Conservation (phyloP, 768 basidiomycete genomes). For the Amanita thiersii region DNA sequence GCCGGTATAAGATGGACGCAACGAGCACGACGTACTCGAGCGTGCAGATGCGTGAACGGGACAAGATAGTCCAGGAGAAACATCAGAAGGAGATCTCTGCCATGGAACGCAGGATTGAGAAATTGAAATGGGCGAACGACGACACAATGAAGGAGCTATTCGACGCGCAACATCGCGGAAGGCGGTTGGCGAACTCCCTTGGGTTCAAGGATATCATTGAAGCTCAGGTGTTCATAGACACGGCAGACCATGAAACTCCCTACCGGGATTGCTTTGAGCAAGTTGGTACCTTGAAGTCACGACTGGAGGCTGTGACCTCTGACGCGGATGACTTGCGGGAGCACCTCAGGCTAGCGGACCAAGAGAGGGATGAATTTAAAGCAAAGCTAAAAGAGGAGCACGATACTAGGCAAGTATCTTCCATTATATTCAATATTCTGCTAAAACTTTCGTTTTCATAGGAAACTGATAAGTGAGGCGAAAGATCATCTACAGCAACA, state of each 20-base stretch:
- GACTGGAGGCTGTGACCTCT: constrained; percentile 15
- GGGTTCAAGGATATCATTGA: constrained; percentile 37
- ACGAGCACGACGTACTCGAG: constrained; percentile 21
- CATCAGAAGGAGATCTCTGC: constrained; percentile 23
- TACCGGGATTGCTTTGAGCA: constrained; percentile 29
- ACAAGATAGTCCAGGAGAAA: constrained; percentile 25
- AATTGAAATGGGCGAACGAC: constrained; percentile 24
- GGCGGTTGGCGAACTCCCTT: constrained; percentile 30
- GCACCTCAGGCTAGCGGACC: constrained; percentile 15
- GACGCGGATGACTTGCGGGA: constrained; percentile 17
- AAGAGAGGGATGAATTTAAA: constrained; percentile 18
- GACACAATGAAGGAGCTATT: constrained; percentile 29
- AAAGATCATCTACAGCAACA: constrained; percentile 15
- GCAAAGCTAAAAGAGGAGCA: constrained; percentile 7
- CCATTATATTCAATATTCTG: neutral
- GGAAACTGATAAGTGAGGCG: constrained; percentile 5
- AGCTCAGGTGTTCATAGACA: constrained; percentile 31
- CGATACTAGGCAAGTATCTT: constrained; percentile 7
- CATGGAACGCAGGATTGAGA: constrained; percentile 23
- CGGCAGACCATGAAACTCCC: constrained; percentile 22
- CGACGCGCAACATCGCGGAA: constrained; percentile 25
- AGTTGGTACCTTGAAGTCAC: constrained; percentile 22
- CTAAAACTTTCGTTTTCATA: constrained; percentile 2
- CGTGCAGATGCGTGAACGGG: constrained; percentile 25
- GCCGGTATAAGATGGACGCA: constrained; percentile 4